Base-by-base conservation (phyloP, 2,329 filamentous ascomycete species). In the Triangularia setosa region DNA sequence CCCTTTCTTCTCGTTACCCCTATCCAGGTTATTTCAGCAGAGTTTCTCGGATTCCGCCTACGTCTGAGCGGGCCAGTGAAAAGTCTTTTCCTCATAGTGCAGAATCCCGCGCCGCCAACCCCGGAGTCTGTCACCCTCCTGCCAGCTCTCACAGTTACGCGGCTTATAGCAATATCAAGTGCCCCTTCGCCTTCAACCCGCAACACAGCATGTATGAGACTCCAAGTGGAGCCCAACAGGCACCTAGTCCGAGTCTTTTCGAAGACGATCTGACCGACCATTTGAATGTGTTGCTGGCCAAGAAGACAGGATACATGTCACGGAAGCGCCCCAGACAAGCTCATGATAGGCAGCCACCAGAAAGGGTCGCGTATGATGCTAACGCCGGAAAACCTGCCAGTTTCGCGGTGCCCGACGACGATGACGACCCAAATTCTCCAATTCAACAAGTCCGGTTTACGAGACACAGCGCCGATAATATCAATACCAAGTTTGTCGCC, bases 401-500 rank as follows among this genome's bases (percentile, higher is more conserved):
- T 75, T 87, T 87, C 71, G 79, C 75, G 57, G 80, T 86, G 63
- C 72, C 79, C 35, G 67, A 79, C 64, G 67, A 79, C 64, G 75
- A 80, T 65, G 76, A 81, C 63, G 78, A 81, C 48, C 23, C 61
- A 14, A 69, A 71, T 11, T 73, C 77, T 5, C 73, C 75, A 9
- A 71, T 77, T n/a, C 72, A 75, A 21, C 74, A 72, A 35, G 74
- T 77, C 52, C 74, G 73, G 2, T 85, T 86, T 65, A 71, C 77
- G 44, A 80, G 80, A 65, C 81, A 75, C 63, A 87, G 83, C 69
- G 77, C 82, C 21, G 85, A 89, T 63, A 85, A 83, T 60, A 88
- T 89, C 69, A 85, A 86, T 73, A 88, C 86, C 18, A 83, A 77
- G 44, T 89, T 89, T 73, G 81, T 80, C 21, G 77, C 82, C 3